These are phyloP conservation scores for Phellopilus nigrolimitatus DNA, from an alignment of 1,284 basidiomycete species.

Conservation along the genomic window DNA sequence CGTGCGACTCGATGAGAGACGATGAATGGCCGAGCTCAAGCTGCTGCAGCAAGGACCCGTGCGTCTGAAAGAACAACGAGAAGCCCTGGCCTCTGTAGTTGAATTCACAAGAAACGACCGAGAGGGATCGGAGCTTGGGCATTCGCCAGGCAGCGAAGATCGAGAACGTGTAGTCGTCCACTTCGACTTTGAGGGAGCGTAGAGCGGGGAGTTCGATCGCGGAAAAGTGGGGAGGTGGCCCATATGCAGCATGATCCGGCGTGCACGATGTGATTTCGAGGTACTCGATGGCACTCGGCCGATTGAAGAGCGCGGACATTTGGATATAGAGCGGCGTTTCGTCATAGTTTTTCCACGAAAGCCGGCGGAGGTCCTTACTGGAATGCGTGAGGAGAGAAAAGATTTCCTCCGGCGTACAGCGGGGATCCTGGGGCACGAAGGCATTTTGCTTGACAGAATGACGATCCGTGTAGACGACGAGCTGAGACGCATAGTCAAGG, in stretches of 20 bases:
- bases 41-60: constrained; percentile 55
- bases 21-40: constrained; percentile 69
- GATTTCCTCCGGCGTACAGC: constrained; percentile 47
- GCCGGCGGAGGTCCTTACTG: constrained; percentile 44
- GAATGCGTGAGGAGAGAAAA: constrained; percentile 54
- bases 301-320: constrained; percentile 49
- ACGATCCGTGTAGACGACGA: constrained; percentile 59
- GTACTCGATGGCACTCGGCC: constrained; percentile 45
- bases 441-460: constrained; percentile 53
- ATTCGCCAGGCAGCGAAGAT: constrained; percentile 56
- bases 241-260: constrained; percentile 28
- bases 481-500: constrained; percentile 53
- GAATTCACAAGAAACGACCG: constrained; percentile 64
- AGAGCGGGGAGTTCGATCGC: constrained; percentile 47
- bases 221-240: constrained; percentile 25
- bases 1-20: constrained; percentile 55
- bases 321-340: constrained; percentile 55
- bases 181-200: constrained; percentile 58
- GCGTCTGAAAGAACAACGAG: constrained; percentile 55
- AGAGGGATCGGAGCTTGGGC: constrained; percentile 56
- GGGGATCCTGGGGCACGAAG: constrained; percentile 39
- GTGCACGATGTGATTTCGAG: constrained; percentile 52
- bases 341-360: constrained; percentile 69
- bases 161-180: constrained; percentile 65
- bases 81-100: constrained; percentile 60